Percentiles rank a stretch among this genome's conserved stretches.
phyloP scores from a whole-genome alignment of 208 protist species.

The Leishmania tarentolae region DNA sequence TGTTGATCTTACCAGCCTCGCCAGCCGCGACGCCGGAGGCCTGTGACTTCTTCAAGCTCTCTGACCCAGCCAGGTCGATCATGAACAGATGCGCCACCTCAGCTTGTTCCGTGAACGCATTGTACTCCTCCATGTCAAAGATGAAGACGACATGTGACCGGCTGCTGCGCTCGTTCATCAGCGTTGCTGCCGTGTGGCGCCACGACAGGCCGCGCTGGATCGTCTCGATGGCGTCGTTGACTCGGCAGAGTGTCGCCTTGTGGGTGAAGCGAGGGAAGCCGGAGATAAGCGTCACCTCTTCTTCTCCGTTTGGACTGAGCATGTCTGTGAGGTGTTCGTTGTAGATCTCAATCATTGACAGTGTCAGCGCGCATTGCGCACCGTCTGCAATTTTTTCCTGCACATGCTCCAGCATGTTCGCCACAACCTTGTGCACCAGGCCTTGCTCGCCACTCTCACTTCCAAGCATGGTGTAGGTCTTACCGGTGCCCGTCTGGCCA shows the following conservation, averaged over 20 bases:
- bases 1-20: slow-evolving; percentile 94
- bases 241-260: slow-evolving; percentile 66
- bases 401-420: slow-evolving; percentile 90
- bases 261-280: slow-evolving; percentile 80
- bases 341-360: slow-evolving; percentile 94
- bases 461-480: slow-evolving; percentile 97
- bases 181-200: slow-evolving; percentile 91
- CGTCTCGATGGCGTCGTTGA: slow-evolving; percentile 78
- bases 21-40: slow-evolving; percentile 79
- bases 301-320: slow-evolving; percentile 76
- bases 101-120: slow-evolving; percentile 85
- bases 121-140: slow-evolving; percentile 87
- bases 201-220: slow-evolving; percentile 68
- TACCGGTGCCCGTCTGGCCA: slow-evolving; percentile 95
- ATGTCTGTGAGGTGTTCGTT: slow-evolving; percentile 92
- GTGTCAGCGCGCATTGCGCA: slow-evolving; percentile 82
- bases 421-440: slow-evolving; percentile 92
- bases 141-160: slow-evolving; percentile 98
- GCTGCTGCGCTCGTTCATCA: slow-evolving; percentile 96
- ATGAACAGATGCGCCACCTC: slow-evolving; percentile 95
- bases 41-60: slow-evolving; percentile 94
- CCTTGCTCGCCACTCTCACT: slow-evolving; percentile 51
- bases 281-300: slow-evolving; percentile 82
- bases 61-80: slow-evolving; percentile 96
- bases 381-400: slow-evolving; percentile 83